phyloP scores from a whole-genome alignment of 495 filamentous ascomycete genomes.

The Bryoglossum gracile region DNA sequence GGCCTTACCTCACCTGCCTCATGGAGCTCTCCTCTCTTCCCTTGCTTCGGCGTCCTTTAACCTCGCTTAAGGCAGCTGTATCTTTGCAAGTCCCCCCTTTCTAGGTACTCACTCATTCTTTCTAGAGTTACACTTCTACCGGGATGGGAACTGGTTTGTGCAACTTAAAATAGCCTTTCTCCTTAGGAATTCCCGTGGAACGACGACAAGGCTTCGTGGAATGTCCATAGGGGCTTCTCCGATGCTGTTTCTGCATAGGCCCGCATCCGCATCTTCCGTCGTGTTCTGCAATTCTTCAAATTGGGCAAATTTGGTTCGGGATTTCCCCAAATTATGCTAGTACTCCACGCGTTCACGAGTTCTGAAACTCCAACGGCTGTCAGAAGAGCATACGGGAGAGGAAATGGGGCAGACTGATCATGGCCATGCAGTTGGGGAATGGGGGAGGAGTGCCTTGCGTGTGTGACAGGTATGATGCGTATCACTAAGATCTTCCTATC shows the following conservation, averaged over 20 bases:
- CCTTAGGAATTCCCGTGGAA: not conserved
- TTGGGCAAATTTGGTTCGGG: conserved; percentile 3
- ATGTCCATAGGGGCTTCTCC: conserved; percentile 7
- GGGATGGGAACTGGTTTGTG: too few species aligned
- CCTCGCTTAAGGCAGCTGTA: too few species aligned
- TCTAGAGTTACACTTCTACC: too few species aligned
- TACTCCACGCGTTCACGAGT: conserved; percentile 21
- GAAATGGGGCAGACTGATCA: not conserved
- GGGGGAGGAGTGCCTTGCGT: not conserved
- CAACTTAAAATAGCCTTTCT: too few species aligned
- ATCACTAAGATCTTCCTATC: too few species aligned
- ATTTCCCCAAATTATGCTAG: not conserved
- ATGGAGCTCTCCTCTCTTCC: too few species aligned
- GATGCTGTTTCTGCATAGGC: conserved; percentile 5
- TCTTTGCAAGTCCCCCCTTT: too few species aligned
- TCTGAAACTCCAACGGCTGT: conserved; percentile 22
- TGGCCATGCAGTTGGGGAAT: too few species aligned
- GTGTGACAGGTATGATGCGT: too few species aligned
- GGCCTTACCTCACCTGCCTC: too few species aligned
- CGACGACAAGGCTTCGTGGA: not conserved
- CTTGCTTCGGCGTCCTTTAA: too few species aligned
- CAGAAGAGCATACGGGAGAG: conserved; percentile 2
- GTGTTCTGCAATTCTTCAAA: not conserved
- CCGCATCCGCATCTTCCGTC: conserved; percentile 6
- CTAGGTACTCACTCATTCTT: too few species aligned